Evolutionary conservation across 139 green algal genomes (phyloP).

Genomic region (Tetraselmis chui): DNA sequence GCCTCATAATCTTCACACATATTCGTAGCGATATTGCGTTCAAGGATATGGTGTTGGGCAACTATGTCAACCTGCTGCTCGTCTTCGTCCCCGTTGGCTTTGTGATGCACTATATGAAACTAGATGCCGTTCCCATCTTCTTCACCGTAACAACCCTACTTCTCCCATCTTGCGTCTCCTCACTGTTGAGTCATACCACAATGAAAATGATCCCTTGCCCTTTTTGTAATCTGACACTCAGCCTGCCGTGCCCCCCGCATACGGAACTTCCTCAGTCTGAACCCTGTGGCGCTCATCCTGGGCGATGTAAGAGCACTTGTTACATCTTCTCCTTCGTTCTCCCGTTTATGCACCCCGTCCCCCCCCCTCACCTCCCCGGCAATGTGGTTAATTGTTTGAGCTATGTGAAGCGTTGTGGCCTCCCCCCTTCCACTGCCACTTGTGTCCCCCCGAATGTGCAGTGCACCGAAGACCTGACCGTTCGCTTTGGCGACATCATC

Average conservation of each 20-base stretch:
- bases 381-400: too few relatives aligned
- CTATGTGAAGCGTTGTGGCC: too few relatives aligned
- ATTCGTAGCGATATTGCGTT: too few relatives aligned
- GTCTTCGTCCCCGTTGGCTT: slow-evolving; percentile 56
- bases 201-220: not conserved
- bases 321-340: too few relatives aligned
- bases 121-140: slow-evolving; percentile 31
- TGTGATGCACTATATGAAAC: slow-evolving; percentile 22
- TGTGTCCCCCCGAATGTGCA: too few relatives aligned
- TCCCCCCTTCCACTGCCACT: too few relatives aligned
- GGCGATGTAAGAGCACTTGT: slow-evolving; percentile 60
- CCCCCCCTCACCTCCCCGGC: too few relatives aligned
- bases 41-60: slow-evolving; percentile 37
- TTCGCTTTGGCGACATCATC: slow-evolving; percentile 62
- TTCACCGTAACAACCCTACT: slow-evolving; percentile 9
- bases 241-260: not conserved
- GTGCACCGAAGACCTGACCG: slow-evolving; percentile 73
- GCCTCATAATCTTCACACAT: too few relatives aligned
- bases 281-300: slow-evolving; percentile 79
- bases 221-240: not conserved
- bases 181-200: not conserved
- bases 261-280: slow-evolving; percentile 72
- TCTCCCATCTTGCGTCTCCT: not conserved
- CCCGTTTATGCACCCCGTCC: too few relatives aligned
- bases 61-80: slow-evolving; percentile 65